phyloP scores from a whole-genome alignment of 106 monocot species.

The Narthecium ossifragum region DNA sequence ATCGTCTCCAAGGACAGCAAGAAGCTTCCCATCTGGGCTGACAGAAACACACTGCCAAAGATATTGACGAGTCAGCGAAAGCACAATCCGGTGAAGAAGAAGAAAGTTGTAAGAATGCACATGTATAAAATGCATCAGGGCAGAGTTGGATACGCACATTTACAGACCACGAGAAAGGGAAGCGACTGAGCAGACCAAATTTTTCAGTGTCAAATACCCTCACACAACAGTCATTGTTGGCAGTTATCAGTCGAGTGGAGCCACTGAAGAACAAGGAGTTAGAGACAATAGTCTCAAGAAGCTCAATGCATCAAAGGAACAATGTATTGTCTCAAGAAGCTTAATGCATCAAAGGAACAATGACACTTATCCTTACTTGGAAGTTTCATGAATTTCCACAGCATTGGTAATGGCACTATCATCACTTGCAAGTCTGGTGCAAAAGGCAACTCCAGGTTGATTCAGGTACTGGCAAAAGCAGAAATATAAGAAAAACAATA shows the following conservation, averaged over 20 bases:
- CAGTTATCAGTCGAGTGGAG: conserved; percentile 45
- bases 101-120: too few species aligned
- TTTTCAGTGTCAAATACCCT: conserved; percentile 58
- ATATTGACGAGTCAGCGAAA: not conserved
- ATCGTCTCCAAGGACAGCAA: conserved; percentile 75
- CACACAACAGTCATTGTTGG: conserved; percentile 72
- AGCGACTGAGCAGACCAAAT: conserved; percentile 36
- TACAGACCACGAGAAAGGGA: conserved; percentile 74
- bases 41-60: conserved; percentile 41
- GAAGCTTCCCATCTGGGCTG: conserved; percentile 65
- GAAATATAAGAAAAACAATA: not conserved
- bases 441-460: conserved; percentile 49
- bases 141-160: conserved; percentile 43
- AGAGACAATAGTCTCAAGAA: not conserved
- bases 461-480: conserved; percentile 48
- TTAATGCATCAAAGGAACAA: not conserved
- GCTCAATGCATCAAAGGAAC: not conserved
- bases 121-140: not conserved
- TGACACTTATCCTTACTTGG: conserved; percentile 32
- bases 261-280: conserved; percentile 33
- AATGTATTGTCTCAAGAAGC: not conserved
- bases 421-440: conserved; percentile 51
- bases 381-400: conserved; percentile 49
- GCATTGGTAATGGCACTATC: conserved; percentile 87
- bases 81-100: not conserved